Conservation (phyloP, 176 grass and related monocot species). For the Avena sativa region DNA sequence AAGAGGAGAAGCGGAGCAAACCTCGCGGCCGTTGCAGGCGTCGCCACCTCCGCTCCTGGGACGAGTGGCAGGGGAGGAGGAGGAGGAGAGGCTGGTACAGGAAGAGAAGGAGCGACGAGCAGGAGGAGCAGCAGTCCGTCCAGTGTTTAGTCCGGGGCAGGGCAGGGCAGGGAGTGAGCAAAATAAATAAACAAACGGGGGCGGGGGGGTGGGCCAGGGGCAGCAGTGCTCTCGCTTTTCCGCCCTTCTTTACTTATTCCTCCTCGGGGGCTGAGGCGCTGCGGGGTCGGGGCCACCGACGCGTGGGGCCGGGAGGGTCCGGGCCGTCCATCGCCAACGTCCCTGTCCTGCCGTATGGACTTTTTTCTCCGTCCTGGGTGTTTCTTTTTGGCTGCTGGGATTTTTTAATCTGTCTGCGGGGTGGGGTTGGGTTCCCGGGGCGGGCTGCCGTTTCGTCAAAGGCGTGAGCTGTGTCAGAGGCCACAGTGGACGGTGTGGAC, state of each 20-base stretch:
- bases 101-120: neutral
- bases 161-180: conserved; percentile 30
- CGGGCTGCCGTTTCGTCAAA: conserved; percentile 57
- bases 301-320: conserved; percentile 30
- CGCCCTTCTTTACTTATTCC: conserved; percentile 40
- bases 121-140: conserved; percentile 9
- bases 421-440: conserved; percentile 27
- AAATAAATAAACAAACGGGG: conserved; percentile 51
- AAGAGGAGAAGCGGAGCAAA: neutral
- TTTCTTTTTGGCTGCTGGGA: neutral
- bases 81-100: conserved; percentile 9
- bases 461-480: conserved; percentile 63
- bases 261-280: conserved; percentile 40
- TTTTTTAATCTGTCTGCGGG: neutral
- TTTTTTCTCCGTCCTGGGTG: conserved; percentile 35
- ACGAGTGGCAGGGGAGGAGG: neutral
- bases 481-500: conserved; percentile 21
- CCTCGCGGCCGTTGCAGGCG: conserved; percentile 20
- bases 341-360: conserved; percentile 46
- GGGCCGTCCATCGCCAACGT: conserved; percentile 49
- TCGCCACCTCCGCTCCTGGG: neutral
- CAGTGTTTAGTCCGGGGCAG: conserved; percentile 31
- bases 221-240: conserved; percentile 48
- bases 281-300: conserved; percentile 6
- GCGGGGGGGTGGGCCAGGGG: neutral